These are phyloP conservation scores for Globisporangium takayamanum DNA, from an alignment of 352 stramenopile species.

Conservation along the genomic window DNA sequence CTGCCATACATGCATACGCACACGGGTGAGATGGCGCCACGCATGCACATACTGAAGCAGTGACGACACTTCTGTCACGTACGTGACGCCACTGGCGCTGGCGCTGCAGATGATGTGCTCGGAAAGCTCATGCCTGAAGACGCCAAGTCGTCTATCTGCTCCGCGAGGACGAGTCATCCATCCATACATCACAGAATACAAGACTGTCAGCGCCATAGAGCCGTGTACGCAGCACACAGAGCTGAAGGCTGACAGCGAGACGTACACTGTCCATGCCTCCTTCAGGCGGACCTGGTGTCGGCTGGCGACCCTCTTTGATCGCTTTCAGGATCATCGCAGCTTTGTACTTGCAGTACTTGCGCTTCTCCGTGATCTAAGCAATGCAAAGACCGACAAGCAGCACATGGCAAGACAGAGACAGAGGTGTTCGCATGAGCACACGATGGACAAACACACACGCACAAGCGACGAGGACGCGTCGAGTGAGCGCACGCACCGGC, in stretches of 20 bases:
- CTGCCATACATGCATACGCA: not conserved
- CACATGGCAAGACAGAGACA: not conserved
- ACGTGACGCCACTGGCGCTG: not conserved
- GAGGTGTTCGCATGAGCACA: not conserved
- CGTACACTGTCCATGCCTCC: slow-evolving; percentile 37
- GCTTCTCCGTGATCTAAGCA: slow-evolving; percentile 77
- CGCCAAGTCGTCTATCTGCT: slow-evolving; percentile 10
- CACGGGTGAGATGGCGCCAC: too few species aligned
- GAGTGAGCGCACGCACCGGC: slow-evolving; percentile 32
- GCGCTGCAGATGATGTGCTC: slow-evolving; percentile 6
- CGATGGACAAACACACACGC: not conserved
- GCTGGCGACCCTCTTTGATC: slow-evolving; percentile 88
- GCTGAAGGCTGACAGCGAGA: not conserved
- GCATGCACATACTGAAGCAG: not conserved
- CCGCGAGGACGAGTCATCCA: not conserved
- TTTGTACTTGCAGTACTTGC: slow-evolving; percentile 95
- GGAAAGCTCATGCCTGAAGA: slow-evolving; percentile 8
- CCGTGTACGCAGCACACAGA: not conserved
- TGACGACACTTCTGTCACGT: not conserved
- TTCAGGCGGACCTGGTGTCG: slow-evolving; percentile 72
- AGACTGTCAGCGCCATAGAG: too few species aligned
- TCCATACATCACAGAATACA: not conserved
- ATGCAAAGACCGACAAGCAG: not conserved
- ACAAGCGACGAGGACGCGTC: not conserved
- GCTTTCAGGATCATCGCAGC: slow-evolving; percentile 94